These are phyloP conservation scores for Pyrrhoderma lamaoense DNA, from an alignment of 1,284 basidiomycete species.

Conservation along the genomic window DNA sequence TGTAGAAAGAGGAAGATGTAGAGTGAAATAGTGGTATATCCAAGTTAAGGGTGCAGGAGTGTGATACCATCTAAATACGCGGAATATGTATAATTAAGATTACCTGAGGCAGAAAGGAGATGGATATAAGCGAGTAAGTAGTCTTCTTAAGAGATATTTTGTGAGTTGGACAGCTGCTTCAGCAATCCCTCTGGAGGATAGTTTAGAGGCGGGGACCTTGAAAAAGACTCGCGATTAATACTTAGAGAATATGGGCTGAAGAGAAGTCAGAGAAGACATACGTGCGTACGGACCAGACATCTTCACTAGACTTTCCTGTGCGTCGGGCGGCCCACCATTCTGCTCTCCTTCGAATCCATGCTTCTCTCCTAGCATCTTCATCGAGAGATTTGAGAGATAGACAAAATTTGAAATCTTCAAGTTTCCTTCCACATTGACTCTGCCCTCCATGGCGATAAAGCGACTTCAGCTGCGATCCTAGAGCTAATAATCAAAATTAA, in stretches of 20 bases:
- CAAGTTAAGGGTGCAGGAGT: too few relatives aligned
- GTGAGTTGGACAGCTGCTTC: neutral
- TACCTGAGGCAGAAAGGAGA: too few relatives aligned
- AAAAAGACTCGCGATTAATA: neutral
- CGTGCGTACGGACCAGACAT: constrained; percentile 87
- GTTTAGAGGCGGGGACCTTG: constrained; percentile 19
- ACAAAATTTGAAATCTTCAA: constrained; percentile 95
- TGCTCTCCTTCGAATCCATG: constrained; percentile 81
- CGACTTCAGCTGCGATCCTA: constrained; percentile 76
- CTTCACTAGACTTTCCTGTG: constrained; percentile 76
- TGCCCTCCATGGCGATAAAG: constrained; percentile 83
- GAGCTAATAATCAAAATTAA: constrained; percentile 40
- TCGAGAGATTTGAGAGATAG: constrained; percentile 75
- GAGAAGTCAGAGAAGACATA: constrained; percentile 33
- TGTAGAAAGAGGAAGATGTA: too few relatives aligned
- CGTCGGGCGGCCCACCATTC: constrained; percentile 87
- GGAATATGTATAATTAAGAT: too few relatives aligned
- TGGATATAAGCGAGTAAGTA: neutral
- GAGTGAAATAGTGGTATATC: too few relatives aligned
- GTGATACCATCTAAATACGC: too few relatives aligned
- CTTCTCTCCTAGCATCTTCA: constrained; percentile 68
- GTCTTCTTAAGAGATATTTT: constrained; percentile 1
- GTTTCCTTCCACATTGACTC: constrained; percentile 71
- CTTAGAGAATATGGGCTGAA: neutral
- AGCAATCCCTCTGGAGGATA: constrained; percentile 18